Evolutionary conservation across 2,329 filamentous ascomycete species (phyloP).

Genomic region (Xylogone sp.): DNA sequence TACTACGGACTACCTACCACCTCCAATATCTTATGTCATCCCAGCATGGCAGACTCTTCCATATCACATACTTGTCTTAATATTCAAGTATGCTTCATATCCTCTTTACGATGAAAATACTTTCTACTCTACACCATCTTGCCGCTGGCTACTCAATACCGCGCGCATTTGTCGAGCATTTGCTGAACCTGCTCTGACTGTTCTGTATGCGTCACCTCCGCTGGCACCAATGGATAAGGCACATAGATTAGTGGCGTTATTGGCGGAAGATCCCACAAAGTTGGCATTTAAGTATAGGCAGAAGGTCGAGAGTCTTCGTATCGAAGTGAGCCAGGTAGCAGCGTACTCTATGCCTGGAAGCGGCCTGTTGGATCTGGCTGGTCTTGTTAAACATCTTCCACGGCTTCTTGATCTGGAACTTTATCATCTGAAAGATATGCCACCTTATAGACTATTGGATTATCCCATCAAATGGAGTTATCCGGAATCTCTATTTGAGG

Average conservation of each 20-base stretch:
- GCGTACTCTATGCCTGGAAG: conserved; percentile 48
- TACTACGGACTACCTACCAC: background rate
- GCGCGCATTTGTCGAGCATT: conserved; percentile 63
- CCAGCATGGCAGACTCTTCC: conserved; percentile 59
- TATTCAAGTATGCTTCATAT: conserved; percentile 65
- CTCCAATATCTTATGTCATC: conserved; percentile 31
- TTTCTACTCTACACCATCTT: conserved; percentile 37
- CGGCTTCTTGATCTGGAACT: conserved; percentile 68
- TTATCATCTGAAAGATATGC: conserved; percentile 64
- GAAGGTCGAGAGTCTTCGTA: conserved; percentile 25
- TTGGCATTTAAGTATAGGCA: conserved; percentile 26
- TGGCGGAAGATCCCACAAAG: conserved; percentile 32
- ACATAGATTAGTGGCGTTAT: conserved; percentile 47
- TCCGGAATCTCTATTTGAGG: conserved; percentile 59
- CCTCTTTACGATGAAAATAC: conserved; percentile 49
- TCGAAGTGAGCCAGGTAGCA: conserved; percentile 40
- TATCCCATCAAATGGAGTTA: conserved; percentile 66
- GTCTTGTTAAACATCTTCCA: conserved; percentile 60
- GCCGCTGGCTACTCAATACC: conserved; percentile 61
- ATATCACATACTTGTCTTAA: conserved; percentile 64
- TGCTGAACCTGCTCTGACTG: conserved; percentile 68
- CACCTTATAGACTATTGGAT: conserved; percentile 59
- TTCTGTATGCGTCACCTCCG: conserved; percentile 67
- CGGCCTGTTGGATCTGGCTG: conserved; percentile 51
- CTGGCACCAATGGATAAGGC: conserved; percentile 50